Evolutionary conservation across 73 alveolate species (phyloP).

Genomic region (Tetrahymena elliotti): DNA sequence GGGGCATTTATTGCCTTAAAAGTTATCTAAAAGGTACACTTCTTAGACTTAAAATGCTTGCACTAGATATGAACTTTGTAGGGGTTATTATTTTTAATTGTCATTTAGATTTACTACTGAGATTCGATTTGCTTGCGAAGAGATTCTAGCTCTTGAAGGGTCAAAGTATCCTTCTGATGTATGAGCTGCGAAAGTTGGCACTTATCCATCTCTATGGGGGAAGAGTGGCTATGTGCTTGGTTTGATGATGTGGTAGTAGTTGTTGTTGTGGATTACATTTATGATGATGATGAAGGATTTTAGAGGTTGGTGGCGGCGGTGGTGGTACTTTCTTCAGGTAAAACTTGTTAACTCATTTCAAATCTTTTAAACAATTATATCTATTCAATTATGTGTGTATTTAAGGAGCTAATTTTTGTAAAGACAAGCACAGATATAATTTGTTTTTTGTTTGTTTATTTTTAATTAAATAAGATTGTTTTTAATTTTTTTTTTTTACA

Average conservation of each 20-base stretch:
- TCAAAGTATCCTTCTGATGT: not conserved
- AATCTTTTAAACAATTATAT: not conserved
- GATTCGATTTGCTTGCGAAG: not conserved
- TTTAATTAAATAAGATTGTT: not conserved
- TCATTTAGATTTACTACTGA: not conserved
- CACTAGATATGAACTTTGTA: not conserved
- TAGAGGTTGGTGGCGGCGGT: not conserved
- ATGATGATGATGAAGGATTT: not conserved
- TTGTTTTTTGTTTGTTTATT: not conserved
- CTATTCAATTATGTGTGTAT: not conserved
- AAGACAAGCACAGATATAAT: not conserved
- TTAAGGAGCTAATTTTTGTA: not conserved
- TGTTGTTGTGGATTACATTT: not conserved
- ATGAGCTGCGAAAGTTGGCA: not conserved
- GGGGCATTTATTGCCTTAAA: not conserved
- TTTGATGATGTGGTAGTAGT: not conserved
- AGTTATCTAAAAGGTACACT: not conserved
- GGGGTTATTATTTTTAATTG: not conserved
- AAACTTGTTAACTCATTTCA: not conserved
- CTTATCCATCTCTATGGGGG: slow-evolving; percentile 3
- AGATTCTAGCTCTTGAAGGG: slow-evolving; percentile 2
- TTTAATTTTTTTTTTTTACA: not conserved
- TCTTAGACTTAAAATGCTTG: not conserved
- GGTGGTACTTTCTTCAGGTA: not conserved
- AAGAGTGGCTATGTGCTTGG: not conserved